Percentiles rank a stretch among this genome's conserved stretches.
These are phyloP conservation scores for Paramecium tetraurelia DNA, from an alignment of 73 alveolate species.

Conservation along the genomic window DNA sequence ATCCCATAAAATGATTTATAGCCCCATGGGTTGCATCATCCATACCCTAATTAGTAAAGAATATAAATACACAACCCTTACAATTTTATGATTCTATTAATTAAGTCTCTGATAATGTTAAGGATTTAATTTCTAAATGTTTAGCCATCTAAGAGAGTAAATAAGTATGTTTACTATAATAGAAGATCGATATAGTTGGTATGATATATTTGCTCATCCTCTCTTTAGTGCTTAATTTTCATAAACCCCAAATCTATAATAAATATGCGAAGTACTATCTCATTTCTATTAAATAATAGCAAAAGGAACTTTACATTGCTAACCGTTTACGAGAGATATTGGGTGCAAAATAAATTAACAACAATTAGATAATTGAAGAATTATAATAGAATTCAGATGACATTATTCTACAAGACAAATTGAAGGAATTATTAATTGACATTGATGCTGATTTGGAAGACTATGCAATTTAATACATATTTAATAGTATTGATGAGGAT, in stretches of 20 bases:
- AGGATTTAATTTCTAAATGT: slow-evolving; percentile 1
- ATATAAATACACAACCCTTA: background rate
- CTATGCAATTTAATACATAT: background rate
- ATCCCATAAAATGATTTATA: background rate
- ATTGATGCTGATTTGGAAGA: background rate
- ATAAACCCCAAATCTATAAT: background rate
- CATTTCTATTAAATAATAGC: background rate
- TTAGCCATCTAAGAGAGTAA: background rate
- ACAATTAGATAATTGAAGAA: background rate
- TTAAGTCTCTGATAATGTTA: background rate
- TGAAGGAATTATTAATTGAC: background rate
- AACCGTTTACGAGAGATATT: background rate
- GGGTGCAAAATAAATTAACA: background rate
- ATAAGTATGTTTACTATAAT: background rate
- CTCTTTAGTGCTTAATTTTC: background rate
- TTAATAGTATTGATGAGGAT: background rate
- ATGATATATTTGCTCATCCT: background rate
- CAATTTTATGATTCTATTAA: background rate
- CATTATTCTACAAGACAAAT: background rate
- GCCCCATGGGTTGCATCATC: slow-evolving; percentile 54
- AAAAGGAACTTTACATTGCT: background rate
- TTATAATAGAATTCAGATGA: background rate
- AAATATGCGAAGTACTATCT: background rate
- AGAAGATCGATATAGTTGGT: background rate
- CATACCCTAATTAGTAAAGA: slow-evolving; percentile 13